Evolutionary conservation across 2,329 filamentous ascomycete genomes (phyloP).

Genomic region (Penicillium sclerotigenum): DNA sequence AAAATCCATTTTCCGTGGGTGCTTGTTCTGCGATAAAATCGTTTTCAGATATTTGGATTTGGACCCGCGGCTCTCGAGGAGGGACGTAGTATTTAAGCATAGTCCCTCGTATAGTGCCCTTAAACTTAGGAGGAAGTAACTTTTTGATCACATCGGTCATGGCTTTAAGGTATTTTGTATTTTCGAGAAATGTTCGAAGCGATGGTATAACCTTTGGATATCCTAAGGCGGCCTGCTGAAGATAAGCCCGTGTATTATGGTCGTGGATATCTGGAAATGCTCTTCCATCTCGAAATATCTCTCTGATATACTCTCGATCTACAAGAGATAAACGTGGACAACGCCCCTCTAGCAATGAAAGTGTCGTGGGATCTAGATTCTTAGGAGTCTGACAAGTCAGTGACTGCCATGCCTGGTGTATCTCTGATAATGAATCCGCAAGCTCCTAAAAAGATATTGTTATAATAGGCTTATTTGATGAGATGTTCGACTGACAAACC

Average conservation of each 20-base stretch:
- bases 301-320: constrained; percentile 6
- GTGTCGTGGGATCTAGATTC: constrained; percentile 4
- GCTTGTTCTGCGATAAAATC: not conserved
- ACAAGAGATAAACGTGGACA: constrained; percentile 9
- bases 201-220: constrained; percentile 14
- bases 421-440: not conserved
- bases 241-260: not conserved
- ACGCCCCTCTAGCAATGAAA: constrained; percentile 14
- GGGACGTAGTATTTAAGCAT: constrained; percentile 10
- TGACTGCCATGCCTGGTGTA: constrained; percentile 4
- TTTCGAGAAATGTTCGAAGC: constrained; percentile 12
- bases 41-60: not conserved
- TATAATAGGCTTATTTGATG: too few species aligned
- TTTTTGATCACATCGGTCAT: constrained; percentile 15
- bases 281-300: not conserved
- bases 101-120: constrained; percentile 10
- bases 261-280: constrained; percentile 3
- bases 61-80: too few species aligned
- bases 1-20: not conserved
- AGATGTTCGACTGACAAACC: not conserved
- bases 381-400: not conserved
- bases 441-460: constrained; percentile 8
- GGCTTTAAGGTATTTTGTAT: constrained; percentile 17
- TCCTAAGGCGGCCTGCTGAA: constrained; percentile 2
- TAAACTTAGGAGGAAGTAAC: constrained; percentile 10